phyloP scores from a whole-genome alignment of 225 moss, liverwort and hornwort species.

The Sphagnum tenellum region DNA sequence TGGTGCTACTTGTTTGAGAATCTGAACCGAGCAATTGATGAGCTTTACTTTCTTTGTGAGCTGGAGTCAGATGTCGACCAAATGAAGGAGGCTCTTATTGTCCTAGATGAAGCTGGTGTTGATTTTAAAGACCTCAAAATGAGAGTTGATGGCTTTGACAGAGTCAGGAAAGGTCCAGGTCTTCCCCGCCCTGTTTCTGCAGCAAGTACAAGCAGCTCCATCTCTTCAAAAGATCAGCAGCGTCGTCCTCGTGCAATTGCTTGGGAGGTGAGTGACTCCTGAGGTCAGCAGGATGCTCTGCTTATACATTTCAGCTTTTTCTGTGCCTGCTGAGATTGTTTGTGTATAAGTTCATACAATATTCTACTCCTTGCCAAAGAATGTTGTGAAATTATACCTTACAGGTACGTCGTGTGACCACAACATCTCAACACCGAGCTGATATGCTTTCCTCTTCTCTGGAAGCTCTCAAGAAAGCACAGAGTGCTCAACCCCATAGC shows the following conservation, averaged over 20 bases:
- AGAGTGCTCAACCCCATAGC: slow-evolving; percentile 10
- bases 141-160: slow-evolving; percentile 28
- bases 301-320: too few relatives aligned
- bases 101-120: slow-evolving; percentile 28
- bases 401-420: slow-evolving; percentile 19
- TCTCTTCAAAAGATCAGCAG: slow-evolving; percentile 23
- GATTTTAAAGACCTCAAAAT: slow-evolving; percentile 32
- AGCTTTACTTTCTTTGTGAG: slow-evolving; percentile 32
- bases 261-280: slow-evolving; percentile 23
- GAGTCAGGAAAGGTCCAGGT: slow-evolving; percentile 16
- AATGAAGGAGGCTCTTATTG: slow-evolving; percentile 27
- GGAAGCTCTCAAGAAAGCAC: slow-evolving; percentile 32
- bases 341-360: too few relatives aligned
- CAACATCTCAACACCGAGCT: slow-evolving; percentile 26
- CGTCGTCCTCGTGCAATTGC: slow-evolving; percentile 21
- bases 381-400: neutral
- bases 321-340: too few relatives aligned
- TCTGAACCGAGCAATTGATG: slow-evolving; percentile 29
- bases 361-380: too few relatives aligned
- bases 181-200: slow-evolving; percentile 16
- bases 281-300: too few relatives aligned
- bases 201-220: slow-evolving; percentile 17
- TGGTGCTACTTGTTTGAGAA: slow-evolving; percentile 41
- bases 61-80: slow-evolving; percentile 37
- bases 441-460: slow-evolving; percentile 32